Evolutionary conservation across 495 filamentous ascomycete genomes (phyloP), one percentile per base, ranked within the genome.

Genomic region (Haplographium delicatum): DNA sequence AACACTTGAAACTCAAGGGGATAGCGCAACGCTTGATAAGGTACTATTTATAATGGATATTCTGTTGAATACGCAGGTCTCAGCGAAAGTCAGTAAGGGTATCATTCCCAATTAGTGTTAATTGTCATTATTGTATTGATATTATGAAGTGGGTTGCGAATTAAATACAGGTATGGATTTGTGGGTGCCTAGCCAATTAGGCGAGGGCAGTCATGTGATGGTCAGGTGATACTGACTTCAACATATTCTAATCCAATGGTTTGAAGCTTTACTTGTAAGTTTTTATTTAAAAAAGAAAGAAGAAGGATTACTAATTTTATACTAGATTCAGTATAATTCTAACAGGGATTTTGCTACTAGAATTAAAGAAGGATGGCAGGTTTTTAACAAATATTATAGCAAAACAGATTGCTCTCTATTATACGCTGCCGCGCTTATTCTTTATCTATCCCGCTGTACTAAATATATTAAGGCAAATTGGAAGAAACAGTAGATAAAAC

Each of bases 41-140:
- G 20, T 24, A 8, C 20, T 42, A 4, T 42, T 42, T 42, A 42
- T 24, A 42, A 42, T 42, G 20, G 20, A 42, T 24, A 42, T 42
- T n/a, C n/a, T n/a, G n/a, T n/a, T n/a, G n/a, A n/a, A n/a, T n/a
- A n/a, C n/a, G n/a, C n/a, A n/a, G n/a, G n/a, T n/a, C n/a, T n/a
- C n/a, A n/a, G n/a, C n/a, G n/a, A n/a, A n/a, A n/a, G n/a, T n/a
- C n/a, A n/a, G n/a, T n/a, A n/a, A n/a, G n/a, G n/a, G n/a, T n/a
- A n/a, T n/a, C n/a, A n/a, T n/a, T n/a, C n/a, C n/a, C n/a, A n/a
- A n/a, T n/a, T n/a, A n/a, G n/a, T n/a, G n/a, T n/a, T n/a, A n/a
- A n/a, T n/a, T n/a, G n/a, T n/a, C n/a, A n/a, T n/a, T n/a, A n/a
- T n/a, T n/a, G n/a, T n/a, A n/a, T n/a, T n/a, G n/a, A n/a, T n/a